Evolutionary conservation across 495 filamentous ascomycete species (phyloP), one percentile per base, ranked within the genome.

Genomic region (Penicillium soppii): DNA sequence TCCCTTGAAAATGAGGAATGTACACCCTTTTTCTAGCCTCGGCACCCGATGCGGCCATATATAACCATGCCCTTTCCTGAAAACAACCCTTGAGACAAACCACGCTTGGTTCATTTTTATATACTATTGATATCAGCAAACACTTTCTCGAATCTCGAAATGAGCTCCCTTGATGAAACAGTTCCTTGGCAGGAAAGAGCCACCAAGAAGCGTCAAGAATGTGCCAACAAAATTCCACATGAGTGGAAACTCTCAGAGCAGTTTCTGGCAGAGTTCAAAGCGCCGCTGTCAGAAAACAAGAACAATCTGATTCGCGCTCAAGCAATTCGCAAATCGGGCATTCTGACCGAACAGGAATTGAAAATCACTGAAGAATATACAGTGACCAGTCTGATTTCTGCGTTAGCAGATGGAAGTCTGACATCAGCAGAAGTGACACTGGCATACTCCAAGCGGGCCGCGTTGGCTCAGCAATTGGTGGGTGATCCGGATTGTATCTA

Each of bases 401-500:
- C 48, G 8, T 32, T 72, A 23, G 48, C 49, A 5, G 27, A 40
- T 4, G 63, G 70, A 15, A 56, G 58, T 43, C 72, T 77, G 48
- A 82, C 69, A 8, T 70, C 76, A 29, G 47, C 70, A 7, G 77
- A 82, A 56, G 78, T 84, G 9, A 73, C 70, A 3, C 59, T 66
- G 22, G 78, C 79, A 9, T 83, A 81, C 59, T 80, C 74, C 59
- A 84, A 85, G 57, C 66, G 73, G 8, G 80, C 81, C 0, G 75
- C 77, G 0, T 62, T 84, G 27, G 75, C 82, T 13, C 80, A 84
- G 5, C 81, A 84, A 61, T 49, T 82, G 43, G 60, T 66, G 40
- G 26, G 51, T 43, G 6, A n/a, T n/a, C n/a, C 27, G 13, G 33
- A 26, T 33, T 29, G 16, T 46, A 1, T 17, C 1, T 5, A 21